A percentile compares a stretch with the other conserved stretches of the same genome.
These are phyloP conservation scores for Lasiodiplodia sp. DNA, from an alignment of 2,329 filamentous ascomycete species.

Conservation along the genomic window DNA sequence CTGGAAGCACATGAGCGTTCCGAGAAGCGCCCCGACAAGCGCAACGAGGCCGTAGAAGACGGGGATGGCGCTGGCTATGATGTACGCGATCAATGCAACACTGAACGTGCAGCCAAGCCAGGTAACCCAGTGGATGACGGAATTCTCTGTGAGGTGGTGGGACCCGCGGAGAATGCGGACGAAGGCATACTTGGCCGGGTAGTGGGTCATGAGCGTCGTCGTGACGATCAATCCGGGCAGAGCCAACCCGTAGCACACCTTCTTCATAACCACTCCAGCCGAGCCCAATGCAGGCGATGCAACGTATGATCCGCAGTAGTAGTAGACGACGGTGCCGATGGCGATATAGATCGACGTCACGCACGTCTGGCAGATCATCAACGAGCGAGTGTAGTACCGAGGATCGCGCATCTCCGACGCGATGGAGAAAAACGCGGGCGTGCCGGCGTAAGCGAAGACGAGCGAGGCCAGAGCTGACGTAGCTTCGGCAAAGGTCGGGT, in stretches of 20 bases:
- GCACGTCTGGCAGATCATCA: conserved; percentile 65
- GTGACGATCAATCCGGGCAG: conserved; percentile 61
- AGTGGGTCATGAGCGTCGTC: conserved; percentile 59
- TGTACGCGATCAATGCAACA: conserved; percentile 54
- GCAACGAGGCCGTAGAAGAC: conserved; percentile 63
- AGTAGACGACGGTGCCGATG: conserved; percentile 60
- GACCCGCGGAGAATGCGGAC: conserved; percentile 58
- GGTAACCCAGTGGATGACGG: conserved; percentile 53
- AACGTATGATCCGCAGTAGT: conserved; percentile 57
- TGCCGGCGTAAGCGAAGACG: conserved; percentile 15
- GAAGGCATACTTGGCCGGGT: conserved; percentile 60
- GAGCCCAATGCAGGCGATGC: conserved; percentile 57
- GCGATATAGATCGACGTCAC: conserved; percentile 55
- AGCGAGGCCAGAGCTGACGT: not conserved
- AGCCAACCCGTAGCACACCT: conserved; percentile 60
- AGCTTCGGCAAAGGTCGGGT: conserved; percentile 2
- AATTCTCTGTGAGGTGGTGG: conserved; percentile 58
- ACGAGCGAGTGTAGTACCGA: conserved; percentile 64
- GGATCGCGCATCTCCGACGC: conserved; percentile 69
- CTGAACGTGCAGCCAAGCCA: conserved; percentile 58
- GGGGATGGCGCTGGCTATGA: conserved; percentile 58
- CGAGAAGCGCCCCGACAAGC: conserved; percentile 60
- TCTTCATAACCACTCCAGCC: conserved; percentile 54
- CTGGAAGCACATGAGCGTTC: conserved; percentile 63
- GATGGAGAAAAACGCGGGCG: conserved; percentile 45